Evolutionary conservation across 768 basidiomycete genomes (phyloP).

Genomic region (Leccinum pellstonianum): DNA sequence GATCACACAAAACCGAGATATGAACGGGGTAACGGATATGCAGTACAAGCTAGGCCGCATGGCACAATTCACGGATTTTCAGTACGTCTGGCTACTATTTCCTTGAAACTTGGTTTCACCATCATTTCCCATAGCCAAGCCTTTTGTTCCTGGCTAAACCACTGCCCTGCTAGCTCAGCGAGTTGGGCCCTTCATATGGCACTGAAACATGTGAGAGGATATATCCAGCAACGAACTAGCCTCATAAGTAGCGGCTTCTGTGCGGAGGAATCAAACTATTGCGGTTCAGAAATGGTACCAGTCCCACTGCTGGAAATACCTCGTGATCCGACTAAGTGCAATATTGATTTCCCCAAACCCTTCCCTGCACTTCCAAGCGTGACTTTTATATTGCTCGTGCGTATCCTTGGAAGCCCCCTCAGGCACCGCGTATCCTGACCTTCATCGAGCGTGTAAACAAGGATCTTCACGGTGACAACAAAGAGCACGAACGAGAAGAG

Average conservation of each 20-base stretch:
- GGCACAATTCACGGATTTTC: background rate
- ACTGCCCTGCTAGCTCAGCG: background rate
- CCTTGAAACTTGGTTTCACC: background rate
- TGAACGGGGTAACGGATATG: background rate
- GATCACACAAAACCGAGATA: background rate
- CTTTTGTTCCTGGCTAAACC: background rate
- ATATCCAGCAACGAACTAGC: no score
- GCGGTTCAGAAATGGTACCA: background rate
- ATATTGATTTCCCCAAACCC: background rate
- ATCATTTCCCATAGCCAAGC: background rate
- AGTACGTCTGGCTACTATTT: background rate
- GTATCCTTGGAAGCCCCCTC: background rate
- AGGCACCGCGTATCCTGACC: background rate
- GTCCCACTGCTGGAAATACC: background rate
- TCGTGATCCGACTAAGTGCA: background rate
- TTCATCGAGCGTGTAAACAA: background rate
- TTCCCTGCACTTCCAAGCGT: background rate
- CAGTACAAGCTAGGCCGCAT: background rate
- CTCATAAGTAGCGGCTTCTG: background rate
- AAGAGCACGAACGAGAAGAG: background rate
- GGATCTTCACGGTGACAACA: background rate
- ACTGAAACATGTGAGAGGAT: background rate
- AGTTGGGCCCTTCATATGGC: background rate
- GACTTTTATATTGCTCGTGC: background rate
- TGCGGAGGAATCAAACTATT: background rate